Percentiles rank a stretch among this genome's conserved stretches.
phyloP scores from a whole-genome alignment of 2,329 filamentous ascomycete genomes.

The Ceratocystis huliohia region DNA sequence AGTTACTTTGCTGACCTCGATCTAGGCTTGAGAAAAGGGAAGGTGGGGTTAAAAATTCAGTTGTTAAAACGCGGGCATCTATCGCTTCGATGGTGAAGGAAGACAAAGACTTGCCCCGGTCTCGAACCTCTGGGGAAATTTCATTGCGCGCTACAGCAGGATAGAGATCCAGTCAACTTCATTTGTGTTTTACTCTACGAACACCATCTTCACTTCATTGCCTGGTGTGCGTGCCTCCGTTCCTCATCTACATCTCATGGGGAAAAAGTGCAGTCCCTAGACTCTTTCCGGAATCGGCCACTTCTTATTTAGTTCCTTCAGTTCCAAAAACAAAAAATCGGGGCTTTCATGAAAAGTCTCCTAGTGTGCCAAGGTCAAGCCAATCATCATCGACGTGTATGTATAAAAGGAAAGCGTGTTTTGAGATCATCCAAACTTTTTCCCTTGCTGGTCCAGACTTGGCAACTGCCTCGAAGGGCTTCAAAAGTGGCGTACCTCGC shows the following conservation, averaged over 20 bases:
- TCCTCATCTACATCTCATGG: neutral
- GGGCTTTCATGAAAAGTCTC: neutral
- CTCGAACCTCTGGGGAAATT: too few species aligned
- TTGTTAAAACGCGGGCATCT: slow-evolving; percentile 5
- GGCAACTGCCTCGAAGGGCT: neutral
- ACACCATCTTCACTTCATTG: neutral
- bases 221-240: neutral
- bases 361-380: neutral
- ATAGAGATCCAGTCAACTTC: neutral
- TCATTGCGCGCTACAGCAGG: neutral
- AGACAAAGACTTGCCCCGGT: neutral
- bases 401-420: neutral
- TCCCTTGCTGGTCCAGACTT: neutral
- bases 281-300: neutral
- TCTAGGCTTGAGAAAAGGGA: neutral
- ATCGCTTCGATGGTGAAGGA: neutral
- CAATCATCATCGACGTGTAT: neutral
- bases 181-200: neutral
- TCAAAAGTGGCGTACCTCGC: neutral
- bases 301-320: neutral
- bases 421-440: slow-evolving; percentile 7
- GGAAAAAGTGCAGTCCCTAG: too few species aligned
- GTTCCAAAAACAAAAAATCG: neutral
- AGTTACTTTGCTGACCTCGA: neutral
- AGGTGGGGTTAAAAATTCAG: slow-evolving; percentile 20